Percentiles rank a stretch among this genome's conserved stretches.
Conservation (phyloP, 2,329 filamentous ascomycete genomes). For the Davidsoniella australis region DNA sequence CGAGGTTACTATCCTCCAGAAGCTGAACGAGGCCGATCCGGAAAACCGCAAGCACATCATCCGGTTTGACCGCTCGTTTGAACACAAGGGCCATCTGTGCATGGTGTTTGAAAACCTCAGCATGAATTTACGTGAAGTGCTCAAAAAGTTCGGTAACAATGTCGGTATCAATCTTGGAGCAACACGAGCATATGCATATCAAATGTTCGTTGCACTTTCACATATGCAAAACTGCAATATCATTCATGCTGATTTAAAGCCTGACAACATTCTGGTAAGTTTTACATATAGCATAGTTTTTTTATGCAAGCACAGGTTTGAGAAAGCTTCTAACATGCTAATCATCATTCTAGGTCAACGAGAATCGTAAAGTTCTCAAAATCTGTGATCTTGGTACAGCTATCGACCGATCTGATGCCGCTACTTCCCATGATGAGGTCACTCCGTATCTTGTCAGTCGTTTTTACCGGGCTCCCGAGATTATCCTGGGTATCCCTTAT, state of each 20-base stretch:
- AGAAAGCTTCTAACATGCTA: slow-evolving; percentile 13
- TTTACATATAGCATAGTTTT: not conserved
- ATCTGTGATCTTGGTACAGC: slow-evolving; percentile 96
- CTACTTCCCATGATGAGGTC: slow-evolving; percentile 59
- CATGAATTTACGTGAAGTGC: slow-evolving; percentile 79
- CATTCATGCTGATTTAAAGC: slow-evolving; percentile 90
- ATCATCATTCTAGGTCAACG: slow-evolving; percentile 42
- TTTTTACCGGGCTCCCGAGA: slow-evolving; percentile 92
- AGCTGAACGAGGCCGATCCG: slow-evolving; percentile 68
- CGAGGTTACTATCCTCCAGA: slow-evolving; percentile 83
- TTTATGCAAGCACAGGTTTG: slow-evolving; percentile 12
- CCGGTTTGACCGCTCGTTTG: slow-evolving; percentile 71
- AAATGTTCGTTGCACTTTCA: slow-evolving; percentile 80
- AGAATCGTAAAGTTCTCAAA: slow-evolving; percentile 69
- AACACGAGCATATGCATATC: slow-evolving; percentile 76
- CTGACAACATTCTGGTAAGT: slow-evolving; percentile 77
- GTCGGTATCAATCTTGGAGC: slow-evolving; percentile 80
- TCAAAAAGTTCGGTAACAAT: slow-evolving; percentile 92
- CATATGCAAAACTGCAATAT: slow-evolving; percentile 86
- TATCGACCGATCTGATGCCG: slow-evolving; percentile 66
- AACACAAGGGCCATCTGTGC: slow-evolving; percentile 88
- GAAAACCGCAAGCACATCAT: slow-evolving; percentile 87
- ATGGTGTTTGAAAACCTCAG: slow-evolving; percentile 94
- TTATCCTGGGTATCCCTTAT: slow-evolving; percentile 92
- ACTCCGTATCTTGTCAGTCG: slow-evolving; percentile 92